Percentiles rank a stretch among this genome's conserved stretches.
These are phyloP conservation scores for Sporothrix humicola DNA, from an alignment of 2,329 filamentous ascomycete species.

Conservation along the genomic window DNA sequence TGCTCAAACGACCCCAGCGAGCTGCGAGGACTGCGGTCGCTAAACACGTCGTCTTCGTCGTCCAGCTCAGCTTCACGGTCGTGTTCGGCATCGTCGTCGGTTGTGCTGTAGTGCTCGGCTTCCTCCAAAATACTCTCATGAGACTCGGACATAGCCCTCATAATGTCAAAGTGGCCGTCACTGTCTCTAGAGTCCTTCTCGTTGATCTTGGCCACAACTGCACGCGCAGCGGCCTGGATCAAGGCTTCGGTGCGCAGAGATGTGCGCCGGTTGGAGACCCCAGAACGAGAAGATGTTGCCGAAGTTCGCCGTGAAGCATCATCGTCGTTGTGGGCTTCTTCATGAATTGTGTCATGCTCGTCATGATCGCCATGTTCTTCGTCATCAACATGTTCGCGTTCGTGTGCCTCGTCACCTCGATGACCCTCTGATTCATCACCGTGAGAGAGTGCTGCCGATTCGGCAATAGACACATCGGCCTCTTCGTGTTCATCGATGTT, in stretches of 20 bases:
- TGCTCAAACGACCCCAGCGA: slow-evolving; percentile 58
- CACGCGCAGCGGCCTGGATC: slow-evolving; percentile 59
- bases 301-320: slow-evolving; percentile 14
- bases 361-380: slow-evolving; percentile 28
- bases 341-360: background rate
- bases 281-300: slow-evolving; percentile 31
- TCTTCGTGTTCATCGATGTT: slow-evolving; percentile 18
- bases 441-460: background rate
- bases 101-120: slow-evolving; percentile 30
- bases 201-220: slow-evolving; percentile 57
- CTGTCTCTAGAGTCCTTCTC: slow-evolving; percentile 42
- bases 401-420: background rate
- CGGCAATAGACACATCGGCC: slow-evolving; percentile 21
- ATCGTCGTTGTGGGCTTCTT: slow-evolving; percentile 5
- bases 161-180: slow-evolving; percentile 9
- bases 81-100: slow-evolving; percentile 45
- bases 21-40: slow-evolving; percentile 62
- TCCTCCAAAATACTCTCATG: slow-evolving; percentile 20
- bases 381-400: background rate
- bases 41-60: slow-evolving; percentile 66
- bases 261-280: slow-evolving; percentile 45
- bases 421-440: background rate
- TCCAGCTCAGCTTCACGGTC: slow-evolving; percentile 59
- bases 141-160: background rate
- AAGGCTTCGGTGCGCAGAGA: slow-evolving; percentile 57